phyloP scores from a whole-genome alignment of 306 rosid genomes.

The Inga leiocalycina region DNA sequence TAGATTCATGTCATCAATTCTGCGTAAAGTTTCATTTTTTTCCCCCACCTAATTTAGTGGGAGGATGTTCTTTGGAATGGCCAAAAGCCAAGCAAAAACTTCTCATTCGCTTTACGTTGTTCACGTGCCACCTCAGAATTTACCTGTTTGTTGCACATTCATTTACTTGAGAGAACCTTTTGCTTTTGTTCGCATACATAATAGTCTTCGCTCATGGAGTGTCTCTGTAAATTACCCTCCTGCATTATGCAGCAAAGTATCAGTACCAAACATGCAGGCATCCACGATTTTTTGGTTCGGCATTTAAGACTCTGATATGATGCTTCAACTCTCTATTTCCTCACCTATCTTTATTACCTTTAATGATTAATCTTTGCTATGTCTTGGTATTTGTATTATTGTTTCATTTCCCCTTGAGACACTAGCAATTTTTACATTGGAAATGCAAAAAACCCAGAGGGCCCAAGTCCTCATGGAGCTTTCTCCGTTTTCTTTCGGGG shows the following conservation, averaged over 20 bases:
- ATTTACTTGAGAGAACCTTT: constrained; percentile 8
- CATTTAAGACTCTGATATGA: constrained; percentile 25
- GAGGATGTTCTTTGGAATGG: background rate
- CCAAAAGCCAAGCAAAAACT: constrained; percentile 20
- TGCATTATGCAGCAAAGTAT: constrained; percentile 25
- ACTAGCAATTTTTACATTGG: constrained; percentile 42
- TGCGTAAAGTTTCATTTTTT: constrained; percentile 26
- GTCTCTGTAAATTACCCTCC: constrained; percentile 21
- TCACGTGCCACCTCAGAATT: background rate
- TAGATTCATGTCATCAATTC: constrained; percentile 38
- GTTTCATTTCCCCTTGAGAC: background rate
- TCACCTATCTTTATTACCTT: constrained; percentile 24
- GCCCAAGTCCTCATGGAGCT: constrained; percentile 38
- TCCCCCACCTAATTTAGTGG: background rate
- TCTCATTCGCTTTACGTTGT: constrained; percentile 8
- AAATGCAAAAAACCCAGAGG: constrained; percentile 41
- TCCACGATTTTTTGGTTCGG: constrained; percentile 47
- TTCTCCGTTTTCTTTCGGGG: constrained; percentile 31
- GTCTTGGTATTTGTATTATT: background rate
- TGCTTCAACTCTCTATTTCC: constrained; percentile 36
- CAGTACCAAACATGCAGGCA: constrained; percentile 29
- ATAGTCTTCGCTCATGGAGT: constrained; percentile 1
- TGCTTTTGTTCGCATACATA: constrained; percentile 19
- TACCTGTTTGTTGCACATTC: background rate
- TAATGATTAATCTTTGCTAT: background rate